Evolutionary conservation across 106 monocot species (phyloP), one percentile per base, ranked within the genome.

Genomic region (Apostasia shenzhenica): DNA sequence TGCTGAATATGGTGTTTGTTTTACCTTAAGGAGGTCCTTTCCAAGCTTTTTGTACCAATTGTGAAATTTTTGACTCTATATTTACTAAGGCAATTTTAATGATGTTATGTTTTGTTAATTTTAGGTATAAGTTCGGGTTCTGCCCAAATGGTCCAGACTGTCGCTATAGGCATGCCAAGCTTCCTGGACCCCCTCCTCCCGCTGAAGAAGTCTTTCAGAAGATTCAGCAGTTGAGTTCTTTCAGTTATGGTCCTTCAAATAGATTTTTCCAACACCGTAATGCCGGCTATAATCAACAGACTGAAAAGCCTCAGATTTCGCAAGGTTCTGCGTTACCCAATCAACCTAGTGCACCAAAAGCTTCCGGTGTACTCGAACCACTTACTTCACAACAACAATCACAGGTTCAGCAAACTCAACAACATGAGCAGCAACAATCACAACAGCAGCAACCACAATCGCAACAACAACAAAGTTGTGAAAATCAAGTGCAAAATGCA

Each of bases 81-180:
- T 50, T 8, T 50, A 5, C 4, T 50, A 50, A 50, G 50, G 4
- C 50, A 50, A 46, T 10, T 63, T 63, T 8, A 65, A 4, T 49
- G 26, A 65, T 65, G 48, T 14, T 9, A 12, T 65, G 40, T 59
- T 78, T 11, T 41, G 37, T 26, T 6, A 73, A 1, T 41, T 80
- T 67, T 79, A 99, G 97, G 97, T 99, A 92, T 75, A 99, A 92
- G 53, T 75, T 99, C 75, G 97, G 97, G 14, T 99, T 99, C 71
- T 99, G 97, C 67, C 97, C 97, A 56, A 99, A 99, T 85, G 97
- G 97, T 26, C 78, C 89, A 37, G 89, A 92, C 38, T 99, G 97
- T 73, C 86, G 97, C 37, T 99, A 99, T 74, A 82, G 92, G 55
- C 97, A 99, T 87, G 81, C 82, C 49, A 99, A 99, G 74, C 73